Evolutionary conservation across 1,139 yeast genomes (phyloP), one percentile per base, ranked within the genome.

Genomic region (Torulaspora globosa): DNA sequence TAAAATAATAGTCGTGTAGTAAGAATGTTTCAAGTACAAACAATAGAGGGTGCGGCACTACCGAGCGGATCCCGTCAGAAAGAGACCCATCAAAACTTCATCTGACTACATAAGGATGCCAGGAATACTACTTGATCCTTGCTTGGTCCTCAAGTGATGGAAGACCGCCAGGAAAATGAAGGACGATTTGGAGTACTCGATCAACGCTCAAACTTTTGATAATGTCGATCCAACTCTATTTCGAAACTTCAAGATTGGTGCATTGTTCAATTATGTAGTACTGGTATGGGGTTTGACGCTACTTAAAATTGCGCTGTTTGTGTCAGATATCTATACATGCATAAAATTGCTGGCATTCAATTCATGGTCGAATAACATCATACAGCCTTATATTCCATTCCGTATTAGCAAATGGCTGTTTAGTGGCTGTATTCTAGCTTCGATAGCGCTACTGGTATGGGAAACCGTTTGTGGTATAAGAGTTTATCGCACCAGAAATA

Each of bases 361-460:
- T 58, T 72, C 78, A 45, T 88, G 96, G 96, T 78, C 84, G 3
- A 71, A 78, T 11, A 66, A 70, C 36, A 70, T 61, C 69, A 76
- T 73, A 29, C 65, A 73, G 47, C 79, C 83, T 49, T 80, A 68
- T 60, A 77, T 76, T 62, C 85, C 74, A 50, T 79, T 76, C 69
- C 74, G 59, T 62, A 82, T 76, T 48, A 79, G 94, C 44, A 80
- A 85, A 61, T 84, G 95, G 89, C 71, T 88, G 12, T 88, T 87
- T 63, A 82, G 90, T 8, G 88, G 84, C 1, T 88, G 96, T 63
- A 88, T 88, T 51, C 74, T 88, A n/a, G 76, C 86, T 49, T 82
- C 92, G 19, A 72, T 85, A 45, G 68, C 77, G 6, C 70, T 85
- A 24, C 60, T 84, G 39, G 53, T 79, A 1, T 79, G 79, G 64